phyloP scores from a whole-genome alignment of 2,329 filamentous ascomycete species.

The Colletotrichum eremochloae region DNA sequence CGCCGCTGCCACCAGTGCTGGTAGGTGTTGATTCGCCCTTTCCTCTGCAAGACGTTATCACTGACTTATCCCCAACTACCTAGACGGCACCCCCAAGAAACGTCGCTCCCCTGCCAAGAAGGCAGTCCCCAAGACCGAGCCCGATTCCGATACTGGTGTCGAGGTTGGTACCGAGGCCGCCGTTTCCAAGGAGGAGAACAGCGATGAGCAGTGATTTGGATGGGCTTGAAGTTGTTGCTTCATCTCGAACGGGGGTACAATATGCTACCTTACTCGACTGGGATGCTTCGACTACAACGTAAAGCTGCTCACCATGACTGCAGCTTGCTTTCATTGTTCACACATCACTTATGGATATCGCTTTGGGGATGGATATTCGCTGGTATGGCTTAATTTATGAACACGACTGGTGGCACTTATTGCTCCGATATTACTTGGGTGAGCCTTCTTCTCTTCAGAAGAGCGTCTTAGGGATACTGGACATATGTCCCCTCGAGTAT shows the following conservation, averaged over 20 bases:
- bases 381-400: neutral
- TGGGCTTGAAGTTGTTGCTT: neutral
- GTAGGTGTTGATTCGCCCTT: neutral
- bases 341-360: neutral
- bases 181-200: slow-evolving; percentile 49
- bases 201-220: slow-evolving; percentile 52
- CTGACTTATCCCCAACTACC: neutral
- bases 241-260: neutral
- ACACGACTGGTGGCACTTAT: neutral
- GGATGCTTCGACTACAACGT: neutral
- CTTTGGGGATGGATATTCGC: neutral
- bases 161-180: slow-evolving; percentile 9
- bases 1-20: slow-evolving; percentile 7
- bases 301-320: neutral
- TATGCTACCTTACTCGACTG: neutral
- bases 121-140: slow-evolving; percentile 34
- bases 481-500: neutral
- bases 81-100: slow-evolving; percentile 33
- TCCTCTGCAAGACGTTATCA: neutral
- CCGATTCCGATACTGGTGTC: slow-evolving; percentile 4
- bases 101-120: slow-evolving; percentile 42
- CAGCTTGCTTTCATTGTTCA: neutral
- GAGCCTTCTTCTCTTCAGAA: neutral
- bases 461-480: neutral
- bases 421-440: neutral